These are phyloP conservation scores for Kwoniella sp. DNA, from an alignment of 768 basidiomycete species.

Conservation along the genomic window DNA sequence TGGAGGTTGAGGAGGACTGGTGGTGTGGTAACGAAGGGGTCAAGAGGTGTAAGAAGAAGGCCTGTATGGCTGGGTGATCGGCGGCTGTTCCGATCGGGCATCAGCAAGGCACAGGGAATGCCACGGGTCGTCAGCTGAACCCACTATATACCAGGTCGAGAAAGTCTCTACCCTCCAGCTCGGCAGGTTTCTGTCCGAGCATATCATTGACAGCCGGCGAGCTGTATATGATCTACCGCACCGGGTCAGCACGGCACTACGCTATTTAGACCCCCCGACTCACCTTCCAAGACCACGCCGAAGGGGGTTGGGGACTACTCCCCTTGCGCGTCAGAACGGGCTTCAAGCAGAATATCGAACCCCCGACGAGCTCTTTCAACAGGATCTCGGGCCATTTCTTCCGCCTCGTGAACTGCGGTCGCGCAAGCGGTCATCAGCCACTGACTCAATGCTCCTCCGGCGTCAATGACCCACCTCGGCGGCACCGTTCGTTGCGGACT, in stretches of 20 bases:
- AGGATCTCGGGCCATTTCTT: constrained; percentile 49
- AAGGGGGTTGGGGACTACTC: neutral
- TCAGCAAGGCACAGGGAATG: neutral
- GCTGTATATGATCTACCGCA: constrained; percentile 44
- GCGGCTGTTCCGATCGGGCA: constrained; percentile 16
- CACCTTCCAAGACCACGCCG: constrained; percentile 20
- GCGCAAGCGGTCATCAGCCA: neutral
- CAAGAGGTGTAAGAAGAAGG: constrained; percentile 18
- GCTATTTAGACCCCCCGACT: neutral
- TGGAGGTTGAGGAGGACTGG: constrained; percentile 17
- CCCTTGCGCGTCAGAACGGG: constrained; percentile 18
- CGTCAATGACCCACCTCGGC: constrained; percentile 8
- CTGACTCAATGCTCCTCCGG: neutral
- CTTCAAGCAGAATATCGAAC: constrained; percentile 46
- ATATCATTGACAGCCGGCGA: constrained; percentile 42
- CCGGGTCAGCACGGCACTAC: neutral
- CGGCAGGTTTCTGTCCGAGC: constrained; percentile 38
- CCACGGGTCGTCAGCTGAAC: constrained; percentile 8
- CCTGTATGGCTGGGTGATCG: constrained; percentile 29
- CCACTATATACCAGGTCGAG: constrained; percentile 43
- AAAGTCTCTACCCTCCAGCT: constrained; percentile 44
- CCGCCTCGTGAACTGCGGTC: constrained; percentile 46
- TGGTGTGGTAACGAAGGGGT: constrained; percentile 9
- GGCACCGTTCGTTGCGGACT: constrained; percentile 16
- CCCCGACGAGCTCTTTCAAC: constrained; percentile 44